Conservation (phyloP, 129 eudicot genomes). For the Tagetes patula region DNA sequence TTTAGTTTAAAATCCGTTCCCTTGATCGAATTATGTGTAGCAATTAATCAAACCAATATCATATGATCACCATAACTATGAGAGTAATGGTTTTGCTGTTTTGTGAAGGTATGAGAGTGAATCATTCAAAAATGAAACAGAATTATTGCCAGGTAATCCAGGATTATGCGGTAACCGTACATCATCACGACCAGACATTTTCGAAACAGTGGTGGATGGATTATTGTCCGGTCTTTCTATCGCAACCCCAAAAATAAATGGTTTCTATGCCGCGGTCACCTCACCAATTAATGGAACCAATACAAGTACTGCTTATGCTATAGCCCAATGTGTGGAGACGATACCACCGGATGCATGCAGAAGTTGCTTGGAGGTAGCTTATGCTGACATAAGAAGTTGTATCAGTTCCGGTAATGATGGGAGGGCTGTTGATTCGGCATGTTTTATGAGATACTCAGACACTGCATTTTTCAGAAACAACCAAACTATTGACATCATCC, state of each 20-base stretch:
- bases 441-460: slow-evolving; percentile 66
- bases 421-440: slow-evolving; percentile 59
- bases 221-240: slow-evolving; percentile 44
- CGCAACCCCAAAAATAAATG: slow-evolving; percentile 60
- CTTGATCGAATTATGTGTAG: slow-evolving; percentile 2
- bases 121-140: slow-evolving; percentile 50
- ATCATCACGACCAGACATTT: slow-evolving; percentile 42
- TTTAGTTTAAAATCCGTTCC: no score
- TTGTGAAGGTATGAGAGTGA: slow-evolving; percentile 69
- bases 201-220: slow-evolving; percentile 37
- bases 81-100: not conserved
- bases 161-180: slow-evolving; percentile 61
- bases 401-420: slow-evolving; percentile 58
- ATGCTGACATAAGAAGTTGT: slow-evolving; percentile 43
- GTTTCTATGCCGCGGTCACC: slow-evolving; percentile 52
- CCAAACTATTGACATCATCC: slow-evolving; percentile 41
- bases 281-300: slow-evolving; percentile 36
- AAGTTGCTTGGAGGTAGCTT: slow-evolving; percentile 53
- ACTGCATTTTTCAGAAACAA: slow-evolving; percentile 50
- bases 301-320: slow-evolving; percentile 45
- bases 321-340: slow-evolving; percentile 58
- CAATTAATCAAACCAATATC: not conserved
- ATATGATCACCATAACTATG: not conserved
- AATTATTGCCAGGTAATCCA: slow-evolving; percentile 44
- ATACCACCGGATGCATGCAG: slow-evolving; percentile 39